A percentile compares a stretch with the other conserved stretches of the same genome.
phyloP scores from a whole-genome alignment of 169 alveolate genomes.

The Eimeria brunetti region DNA sequence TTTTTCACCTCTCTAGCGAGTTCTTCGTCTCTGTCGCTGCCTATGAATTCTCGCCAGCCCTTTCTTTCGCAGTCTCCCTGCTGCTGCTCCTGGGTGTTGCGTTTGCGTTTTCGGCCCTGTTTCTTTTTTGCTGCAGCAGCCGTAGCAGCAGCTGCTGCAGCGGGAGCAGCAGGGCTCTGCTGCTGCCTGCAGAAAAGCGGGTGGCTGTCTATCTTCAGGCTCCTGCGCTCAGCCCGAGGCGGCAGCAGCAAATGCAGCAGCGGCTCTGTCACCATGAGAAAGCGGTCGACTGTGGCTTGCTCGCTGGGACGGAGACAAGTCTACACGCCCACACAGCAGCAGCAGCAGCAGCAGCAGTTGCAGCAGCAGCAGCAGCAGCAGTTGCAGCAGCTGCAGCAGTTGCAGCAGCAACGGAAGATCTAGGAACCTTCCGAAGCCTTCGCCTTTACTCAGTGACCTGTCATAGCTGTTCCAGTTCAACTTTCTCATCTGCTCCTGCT shows the following conservation, averaged over 20 bases:
- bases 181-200: slow-evolving; percentile 25
- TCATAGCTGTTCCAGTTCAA: background rate
- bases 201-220: slow-evolving; percentile 14
- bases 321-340: background rate
- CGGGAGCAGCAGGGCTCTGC: background rate
- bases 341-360: slow-evolving; percentile 36
- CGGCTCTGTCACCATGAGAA: slow-evolving; percentile 61
- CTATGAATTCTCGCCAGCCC: slow-evolving; percentile 52
- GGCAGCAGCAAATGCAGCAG: slow-evolving; percentile 70
- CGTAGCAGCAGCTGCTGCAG: background rate
- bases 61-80: background rate
- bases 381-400: background rate
- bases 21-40: slow-evolving; percentile 22
- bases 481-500: too few relatives aligned
- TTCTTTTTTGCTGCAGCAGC: background rate
- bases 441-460: background rate
- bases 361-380: slow-evolving; percentile 10
- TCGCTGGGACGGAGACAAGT: slow-evolving; percentile 27
- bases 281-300: slow-evolving; percentile 42
- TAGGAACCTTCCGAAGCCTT: background rate
- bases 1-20: slow-evolving; percentile 25
- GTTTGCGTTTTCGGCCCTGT: slow-evolving; percentile 24
- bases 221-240: slow-evolving; percentile 41
- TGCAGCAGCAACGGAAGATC: slow-evolving; percentile 8
- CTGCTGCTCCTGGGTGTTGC: background rate